Base-by-base conservation (phyloP, 306 rosid species). In the Fragaria iinumae region DNA sequence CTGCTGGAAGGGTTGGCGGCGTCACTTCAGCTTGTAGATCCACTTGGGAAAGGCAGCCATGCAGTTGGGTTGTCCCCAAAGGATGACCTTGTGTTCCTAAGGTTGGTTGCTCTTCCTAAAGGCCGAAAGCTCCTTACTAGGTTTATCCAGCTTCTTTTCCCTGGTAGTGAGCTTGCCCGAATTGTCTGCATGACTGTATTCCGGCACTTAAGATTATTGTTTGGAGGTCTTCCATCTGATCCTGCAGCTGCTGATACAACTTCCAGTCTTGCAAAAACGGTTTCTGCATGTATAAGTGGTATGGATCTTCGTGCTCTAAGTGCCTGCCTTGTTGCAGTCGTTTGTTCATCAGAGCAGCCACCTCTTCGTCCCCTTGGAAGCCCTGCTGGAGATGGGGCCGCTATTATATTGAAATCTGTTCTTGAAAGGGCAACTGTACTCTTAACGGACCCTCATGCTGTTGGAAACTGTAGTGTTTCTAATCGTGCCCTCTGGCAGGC, bases 401-500 rank as follows among this genome's bases (percentile, higher is more conserved):
- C 99, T 52, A 76, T 89, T 71, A 82, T 93, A 84, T 76, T 96
- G 76, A 93, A 85, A 77, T 89, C 99, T 45, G 90, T 86, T 68
- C 99, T 96, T 34, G 98, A 91, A 80, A 88, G 91, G 87, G 98
- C 98, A 20, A 96, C 99, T 20, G 93, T 81, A 60, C 88, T 93
- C 75, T 70, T 96, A 68, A 91, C 90, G 3, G 90, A 93, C 72
- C 91, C 89, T 78, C 92, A 77, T 48, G 96, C 91, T 81, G 91
- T 89, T 74, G 84, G 87, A 76, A 87, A 76, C 87, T 93, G 84
- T 65, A 90, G 81, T 76, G 84, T 87, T 21, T 77, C 88, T 47
- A 89, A 92, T 73, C 93, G 97, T 20, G 80, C 88, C n/a, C 96
- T 89, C 43, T 96, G 99, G 99, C 99, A 96, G 82, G 99, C 93